Percentiles rank a stretch among this genome's conserved stretches.
Conservation (phyloP, 176 grass and related monocot species). For the Phoenix dactylifera region DNA sequence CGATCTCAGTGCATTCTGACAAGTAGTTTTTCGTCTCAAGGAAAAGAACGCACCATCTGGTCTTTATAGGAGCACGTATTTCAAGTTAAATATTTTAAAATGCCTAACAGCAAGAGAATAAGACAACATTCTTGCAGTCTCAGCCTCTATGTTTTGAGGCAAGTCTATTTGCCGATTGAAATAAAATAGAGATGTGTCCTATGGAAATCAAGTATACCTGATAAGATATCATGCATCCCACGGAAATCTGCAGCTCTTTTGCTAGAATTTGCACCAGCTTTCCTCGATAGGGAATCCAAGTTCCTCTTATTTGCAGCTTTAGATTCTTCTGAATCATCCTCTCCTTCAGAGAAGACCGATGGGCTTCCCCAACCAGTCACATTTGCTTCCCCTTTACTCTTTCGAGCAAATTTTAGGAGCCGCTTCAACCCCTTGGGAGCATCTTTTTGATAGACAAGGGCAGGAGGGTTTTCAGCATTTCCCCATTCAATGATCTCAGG, state of each 20-base stretch:
- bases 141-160: too few relatives aligned
- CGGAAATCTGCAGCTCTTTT: constrained; percentile 60
- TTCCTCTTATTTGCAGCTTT: constrained; percentile 36
- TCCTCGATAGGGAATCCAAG: constrained; percentile 15
- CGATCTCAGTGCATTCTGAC: too few relatives aligned
- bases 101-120: too few relatives aligned
- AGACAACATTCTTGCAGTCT: too few relatives aligned
- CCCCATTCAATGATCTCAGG: constrained; percentile 98
- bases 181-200: too few relatives aligned
- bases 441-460: constrained; percentile 96
- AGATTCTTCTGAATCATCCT: constrained; percentile 81
- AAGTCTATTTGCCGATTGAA: too few relatives aligned
- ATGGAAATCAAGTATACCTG: constrained; percentile 45
- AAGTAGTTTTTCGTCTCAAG: too few relatives aligned
- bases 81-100: too few relatives aligned
- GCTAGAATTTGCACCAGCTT: constrained; percentile 37
- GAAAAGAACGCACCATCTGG: too few relatives aligned
- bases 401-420: constrained; percentile 93
- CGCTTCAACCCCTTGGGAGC: constrained; percentile 97
- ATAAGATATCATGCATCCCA: constrained; percentile 39
- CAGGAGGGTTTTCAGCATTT: constrained; percentile 96
- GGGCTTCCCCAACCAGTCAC: constrained; percentile 60
- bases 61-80: too few relatives aligned
- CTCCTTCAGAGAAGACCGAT: constrained; percentile 84
- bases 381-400: constrained; percentile 79